Percentiles rank a stretch among this genome's conserved stretches.
These are phyloP conservation scores for Magnaporthales sp. DNA, from an alignment of 2,329 filamentous ascomycete species.

Conservation along the genomic window DNA sequence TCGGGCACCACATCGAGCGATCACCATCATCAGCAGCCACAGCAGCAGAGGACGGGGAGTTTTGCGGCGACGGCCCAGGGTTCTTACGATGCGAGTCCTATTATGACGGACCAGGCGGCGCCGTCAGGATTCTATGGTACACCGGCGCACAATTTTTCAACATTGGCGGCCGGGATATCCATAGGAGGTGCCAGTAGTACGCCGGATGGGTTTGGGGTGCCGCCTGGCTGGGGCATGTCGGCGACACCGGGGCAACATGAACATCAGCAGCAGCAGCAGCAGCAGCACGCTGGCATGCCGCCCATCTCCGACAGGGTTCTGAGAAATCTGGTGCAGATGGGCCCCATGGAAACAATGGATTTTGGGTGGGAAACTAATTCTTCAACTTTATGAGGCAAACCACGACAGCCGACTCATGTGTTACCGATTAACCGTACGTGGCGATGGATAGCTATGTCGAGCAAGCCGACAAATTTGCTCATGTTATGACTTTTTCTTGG, in stretches of 20 bases:
- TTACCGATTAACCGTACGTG: neutral
- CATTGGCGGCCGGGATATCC: conserved; percentile 5
- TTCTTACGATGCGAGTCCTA: conserved; percentile 45
- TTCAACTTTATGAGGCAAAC: conserved; percentile 1
- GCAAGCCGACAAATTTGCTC: neutral
- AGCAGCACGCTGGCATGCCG: conserved; percentile 33
- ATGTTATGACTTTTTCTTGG: neutral
- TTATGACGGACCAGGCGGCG: conserved; percentile 28
- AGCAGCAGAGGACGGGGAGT: conserved; percentile 27
- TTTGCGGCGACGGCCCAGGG: conserved; percentile 16
- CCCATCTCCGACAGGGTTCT: conserved; percentile 49
- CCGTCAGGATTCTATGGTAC: neutral
- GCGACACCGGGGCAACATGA: neutral
- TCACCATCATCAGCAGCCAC: conserved; percentile 15
- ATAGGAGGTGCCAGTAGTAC: conserved; percentile 12
- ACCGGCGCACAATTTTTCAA: neutral
- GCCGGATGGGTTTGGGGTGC: neutral
- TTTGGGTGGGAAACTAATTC: conserved; percentile 31
- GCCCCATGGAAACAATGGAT: conserved; percentile 53
- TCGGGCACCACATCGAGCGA: conserved; percentile 31
- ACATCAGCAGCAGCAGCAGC: neutral
- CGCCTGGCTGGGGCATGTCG: neutral
- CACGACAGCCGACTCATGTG: neutral
- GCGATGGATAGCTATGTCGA: neutral
- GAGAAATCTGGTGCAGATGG: conserved; percentile 48